Percentiles rank a stretch among this genome's conserved stretches.
phyloP scores from a whole-genome alignment of 2,329 filamentous ascomycete species.

The Trichoderma hamatum region DNA sequence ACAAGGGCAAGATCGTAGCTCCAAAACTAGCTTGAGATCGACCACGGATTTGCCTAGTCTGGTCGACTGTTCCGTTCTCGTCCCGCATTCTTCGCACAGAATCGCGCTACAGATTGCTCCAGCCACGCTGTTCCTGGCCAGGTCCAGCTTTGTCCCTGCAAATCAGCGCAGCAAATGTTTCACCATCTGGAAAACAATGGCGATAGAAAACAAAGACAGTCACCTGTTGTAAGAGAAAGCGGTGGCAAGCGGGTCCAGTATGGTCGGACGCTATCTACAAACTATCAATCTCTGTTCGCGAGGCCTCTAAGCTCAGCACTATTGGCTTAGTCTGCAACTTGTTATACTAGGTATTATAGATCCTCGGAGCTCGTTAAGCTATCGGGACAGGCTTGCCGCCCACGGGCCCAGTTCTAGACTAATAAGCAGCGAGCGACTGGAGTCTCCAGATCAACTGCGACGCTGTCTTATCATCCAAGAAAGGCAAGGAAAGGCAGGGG shows the following conservation, averaged over 20 bases:
- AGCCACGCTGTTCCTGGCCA: neutral
- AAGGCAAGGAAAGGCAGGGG: slow-evolving; percentile 21
- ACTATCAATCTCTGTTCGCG: neutral
- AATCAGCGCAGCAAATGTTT: neutral
- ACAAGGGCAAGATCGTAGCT: slow-evolving; percentile 4
- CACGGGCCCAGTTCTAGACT: neutral
- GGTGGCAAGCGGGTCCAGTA: neutral
- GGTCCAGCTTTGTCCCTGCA: neutral
- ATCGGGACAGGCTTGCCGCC: neutral
- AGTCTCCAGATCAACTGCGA: slow-evolving; percentile 14
- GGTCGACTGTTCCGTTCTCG: slow-evolving; percentile 7
- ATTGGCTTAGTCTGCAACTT: neutral
- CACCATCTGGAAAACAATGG: neutral
- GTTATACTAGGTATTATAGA: neutral
- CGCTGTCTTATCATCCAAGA: slow-evolving; percentile 18
- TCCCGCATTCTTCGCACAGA: neutral
- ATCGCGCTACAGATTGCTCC: neutral
- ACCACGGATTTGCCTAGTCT: slow-evolving; percentile 77
- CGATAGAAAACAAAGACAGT: neutral
- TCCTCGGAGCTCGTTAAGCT: neutral
- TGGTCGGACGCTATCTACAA: neutral
- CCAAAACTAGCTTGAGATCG: slow-evolving; percentile 40
- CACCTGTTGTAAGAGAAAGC: neutral
- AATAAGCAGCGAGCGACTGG: neutral
- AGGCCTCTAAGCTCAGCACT: slow-evolving; percentile 2